Evolutionary conservation across 208 protist species (phyloP).

Genomic region (Tritrichomonas foetus): DNA sequence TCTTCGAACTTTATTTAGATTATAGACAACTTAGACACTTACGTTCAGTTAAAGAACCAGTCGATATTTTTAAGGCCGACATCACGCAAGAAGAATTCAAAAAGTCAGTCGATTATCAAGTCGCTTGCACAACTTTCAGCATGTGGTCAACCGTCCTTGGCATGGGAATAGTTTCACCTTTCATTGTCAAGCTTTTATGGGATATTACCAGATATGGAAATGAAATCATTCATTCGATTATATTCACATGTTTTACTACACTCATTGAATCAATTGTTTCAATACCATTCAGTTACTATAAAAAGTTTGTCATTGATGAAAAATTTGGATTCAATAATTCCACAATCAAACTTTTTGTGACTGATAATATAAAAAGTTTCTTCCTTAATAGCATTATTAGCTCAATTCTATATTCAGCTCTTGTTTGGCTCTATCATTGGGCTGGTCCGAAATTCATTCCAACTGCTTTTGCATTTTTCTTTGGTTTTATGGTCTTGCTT

Average conservation of each 20-base stretch:
- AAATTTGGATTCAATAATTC: slow-evolving; percentile 39
- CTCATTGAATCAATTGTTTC: not conserved
- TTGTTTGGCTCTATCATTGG: not conserved
- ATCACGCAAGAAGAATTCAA: not conserved
- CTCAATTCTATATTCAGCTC: not conserved
- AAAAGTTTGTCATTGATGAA: slow-evolving; percentile 42
- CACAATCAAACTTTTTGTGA: slow-evolving; percentile 9
- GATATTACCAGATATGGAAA: not conserved
- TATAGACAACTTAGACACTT: not conserved
- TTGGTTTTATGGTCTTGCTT: not conserved
- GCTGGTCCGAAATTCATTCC: not conserved
- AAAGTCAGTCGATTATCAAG: not conserved
- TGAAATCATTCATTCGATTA: not conserved
- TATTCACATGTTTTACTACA: not conserved
- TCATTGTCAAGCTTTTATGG: not conserved
- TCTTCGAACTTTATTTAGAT: not conserved
- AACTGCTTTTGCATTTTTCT: not conserved
- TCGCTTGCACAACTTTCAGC: not conserved
- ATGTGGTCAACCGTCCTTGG: not conserved
- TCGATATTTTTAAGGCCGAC: not conserved
- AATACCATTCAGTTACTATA: not conserved
- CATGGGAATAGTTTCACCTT: not conserved
- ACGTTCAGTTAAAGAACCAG: not conserved
- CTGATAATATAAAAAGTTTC: not conserved
- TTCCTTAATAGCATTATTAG: not conserved